Percentiles rank a stretch among this genome's conserved stretches.
These are phyloP conservation scores for Amanita pseudoporphyria DNA, from an alignment of 768 basidiomycete species.

Conservation along the genomic window DNA sequence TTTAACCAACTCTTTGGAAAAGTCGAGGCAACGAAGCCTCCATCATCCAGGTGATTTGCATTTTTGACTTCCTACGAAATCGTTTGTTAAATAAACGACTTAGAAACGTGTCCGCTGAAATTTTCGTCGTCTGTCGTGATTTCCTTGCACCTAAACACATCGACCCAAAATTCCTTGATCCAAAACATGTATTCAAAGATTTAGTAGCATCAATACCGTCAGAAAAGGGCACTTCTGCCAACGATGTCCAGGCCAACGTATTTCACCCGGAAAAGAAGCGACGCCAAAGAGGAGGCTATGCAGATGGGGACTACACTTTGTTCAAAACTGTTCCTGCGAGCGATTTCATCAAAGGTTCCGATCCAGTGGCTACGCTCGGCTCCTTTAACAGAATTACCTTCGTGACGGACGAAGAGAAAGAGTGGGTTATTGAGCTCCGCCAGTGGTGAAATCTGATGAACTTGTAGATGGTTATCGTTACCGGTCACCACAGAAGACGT, in stretches of 20 bases:
- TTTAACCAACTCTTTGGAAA: constrained; percentile 93
- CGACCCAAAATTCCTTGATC: constrained; percentile 96
- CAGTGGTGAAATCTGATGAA: constrained; percentile 2
- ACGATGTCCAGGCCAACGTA: constrained; percentile 78
- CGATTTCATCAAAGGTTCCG: constrained; percentile 59
- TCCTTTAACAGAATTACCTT: constrained; percentile 72
- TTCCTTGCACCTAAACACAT: constrained; percentile 93
- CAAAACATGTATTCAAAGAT: constrained; percentile 97
- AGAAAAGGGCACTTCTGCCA: constrained; percentile 45
- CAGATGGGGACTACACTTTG: constrained; percentile 86
- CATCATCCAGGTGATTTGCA: constrained; percentile 74
- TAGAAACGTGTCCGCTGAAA: constrained; percentile 98
- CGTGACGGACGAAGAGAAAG: constrained; percentile 74
- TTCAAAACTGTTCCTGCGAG: constrained; percentile 65
- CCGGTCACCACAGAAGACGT: constrained; percentile 73
- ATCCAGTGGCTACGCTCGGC: constrained; percentile 77
- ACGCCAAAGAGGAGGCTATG: constrained; percentile 88
- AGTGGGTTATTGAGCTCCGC: constrained; percentile 30
- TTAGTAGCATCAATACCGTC: constrained; percentile 40
- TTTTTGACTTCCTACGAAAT: background rate
- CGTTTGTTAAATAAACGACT: constrained; percentile 1
- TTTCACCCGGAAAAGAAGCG: constrained; percentile 98
- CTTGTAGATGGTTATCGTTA: constrained; percentile 58
- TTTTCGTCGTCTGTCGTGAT: constrained; percentile 96
- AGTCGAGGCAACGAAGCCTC: constrained; percentile 98